phyloP scores from a whole-genome alignment of 352 stramenopile genomes.

The Plasmopara muralis region DNA sequence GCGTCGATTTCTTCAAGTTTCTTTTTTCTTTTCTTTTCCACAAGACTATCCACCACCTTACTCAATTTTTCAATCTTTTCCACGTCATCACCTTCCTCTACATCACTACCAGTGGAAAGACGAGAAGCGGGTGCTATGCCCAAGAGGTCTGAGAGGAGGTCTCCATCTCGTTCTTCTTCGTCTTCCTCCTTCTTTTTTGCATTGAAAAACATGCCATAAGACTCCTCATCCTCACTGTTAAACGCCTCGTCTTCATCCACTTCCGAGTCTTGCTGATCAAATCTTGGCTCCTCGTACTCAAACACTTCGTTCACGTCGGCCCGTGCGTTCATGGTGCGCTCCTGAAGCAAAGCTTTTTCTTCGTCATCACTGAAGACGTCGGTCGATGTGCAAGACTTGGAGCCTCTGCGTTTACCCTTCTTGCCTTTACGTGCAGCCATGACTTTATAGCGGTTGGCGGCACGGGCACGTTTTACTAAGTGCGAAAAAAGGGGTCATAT shows the following conservation, averaged over 20 bases:
- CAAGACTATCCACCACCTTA: conserved; percentile 43
- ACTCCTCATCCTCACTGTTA: conserved; percentile 89
- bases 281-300: conserved; percentile 72
- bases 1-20: conserved; percentile 48
- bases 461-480: not conserved
- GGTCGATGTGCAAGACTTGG: conserved; percentile 1
- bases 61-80: conserved; percentile 49
- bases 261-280: conserved; percentile 87
- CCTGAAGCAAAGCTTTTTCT: conserved; percentile 43
- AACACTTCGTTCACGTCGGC: conserved; percentile 79
- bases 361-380: conserved; percentile 84
- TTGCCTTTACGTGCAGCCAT: conserved; percentile 16
- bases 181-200: conserved; percentile 35
- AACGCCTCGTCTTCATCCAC: conserved; percentile 93
- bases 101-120: conserved; percentile 41
- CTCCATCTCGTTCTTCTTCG: conserved; percentile 47
- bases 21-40: conserved; percentile 44
- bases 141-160: conserved; percentile 72
- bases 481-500: not conserved
- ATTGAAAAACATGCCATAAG: conserved; percentile 84
- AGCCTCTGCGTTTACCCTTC: conserved; percentile 8
- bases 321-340: conserved; percentile 51
- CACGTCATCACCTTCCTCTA: conserved; percentile 32
- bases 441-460: not conserved
- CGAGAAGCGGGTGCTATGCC: conserved; percentile 44